Percentiles rank a stretch among this genome's conserved stretches.
These are phyloP conservation scores for Zalaria obscura DNA, from an alignment of 2,329 filamentous ascomycete genomes.

Conservation along the genomic window DNA sequence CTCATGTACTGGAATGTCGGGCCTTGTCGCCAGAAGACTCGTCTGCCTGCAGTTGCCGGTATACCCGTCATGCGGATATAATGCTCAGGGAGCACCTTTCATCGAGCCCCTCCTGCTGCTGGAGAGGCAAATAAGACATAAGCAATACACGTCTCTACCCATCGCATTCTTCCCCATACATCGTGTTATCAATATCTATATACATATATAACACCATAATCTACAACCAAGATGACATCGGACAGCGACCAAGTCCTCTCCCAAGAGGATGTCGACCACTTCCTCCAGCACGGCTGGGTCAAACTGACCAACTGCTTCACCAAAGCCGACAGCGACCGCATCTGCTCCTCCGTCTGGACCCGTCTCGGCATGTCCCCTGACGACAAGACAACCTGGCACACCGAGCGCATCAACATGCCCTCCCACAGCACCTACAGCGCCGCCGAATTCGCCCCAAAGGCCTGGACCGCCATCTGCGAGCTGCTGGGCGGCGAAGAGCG, in stretches of 20 bases:
- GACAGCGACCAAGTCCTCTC: constrained; percentile 16
- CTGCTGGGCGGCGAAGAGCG: constrained; percentile 49
- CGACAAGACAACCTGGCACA: constrained; percentile 52
- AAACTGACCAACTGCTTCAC: constrained; percentile 40
- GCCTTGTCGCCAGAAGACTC: no score
- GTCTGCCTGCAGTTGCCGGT: no score
- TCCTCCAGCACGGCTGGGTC: constrained; percentile 40
- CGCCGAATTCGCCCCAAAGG: constrained; percentile 45
- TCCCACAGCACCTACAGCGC: constrained; percentile 40
- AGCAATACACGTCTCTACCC: no score
- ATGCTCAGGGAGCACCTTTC: no score
- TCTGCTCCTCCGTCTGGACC: constrained; percentile 43
- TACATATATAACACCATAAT: no score
- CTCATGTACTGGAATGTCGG: no score
- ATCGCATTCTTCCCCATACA: no score
- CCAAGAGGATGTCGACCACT: constrained; percentile 35
- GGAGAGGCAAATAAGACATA: no score
- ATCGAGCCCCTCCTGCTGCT: no score
- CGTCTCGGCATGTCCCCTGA: constrained; percentile 49
- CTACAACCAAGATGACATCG: no score
- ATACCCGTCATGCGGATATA: no score
- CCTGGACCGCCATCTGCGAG: constrained; percentile 53
- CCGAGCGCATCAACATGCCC: constrained; percentile 50
- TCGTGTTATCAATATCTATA: no score
- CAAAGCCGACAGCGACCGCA: constrained; percentile 30